Evolutionary conservation across 2,329 filamentous ascomycete species (phyloP).

Genomic region (Aphanocladium album): DNA sequence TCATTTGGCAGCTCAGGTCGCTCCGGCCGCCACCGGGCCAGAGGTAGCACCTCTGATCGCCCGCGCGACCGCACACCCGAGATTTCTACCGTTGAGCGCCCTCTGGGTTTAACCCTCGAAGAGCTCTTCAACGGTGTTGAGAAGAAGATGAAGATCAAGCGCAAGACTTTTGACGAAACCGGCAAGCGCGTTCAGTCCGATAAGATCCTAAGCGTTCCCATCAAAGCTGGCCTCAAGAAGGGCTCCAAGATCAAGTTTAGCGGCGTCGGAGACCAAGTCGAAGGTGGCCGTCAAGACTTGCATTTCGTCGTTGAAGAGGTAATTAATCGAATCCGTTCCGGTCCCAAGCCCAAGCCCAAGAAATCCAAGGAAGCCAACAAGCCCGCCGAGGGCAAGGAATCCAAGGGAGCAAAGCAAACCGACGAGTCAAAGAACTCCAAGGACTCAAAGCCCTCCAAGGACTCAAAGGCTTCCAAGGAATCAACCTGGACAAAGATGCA

Average conservation of each 20-base stretch:
- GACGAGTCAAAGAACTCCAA: too few relatives aligned
- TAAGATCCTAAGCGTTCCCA: slow-evolving; percentile 86
- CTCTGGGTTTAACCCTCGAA: slow-evolving; percentile 75
- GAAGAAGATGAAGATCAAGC: slow-evolving; percentile 98
- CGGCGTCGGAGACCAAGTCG: slow-evolving; percentile 95
- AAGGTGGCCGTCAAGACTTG: slow-evolving; percentile 90
- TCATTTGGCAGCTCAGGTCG: slow-evolving; percentile 39
- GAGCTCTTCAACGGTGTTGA: slow-evolving; percentile 81
- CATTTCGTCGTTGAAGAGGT: slow-evolving; percentile 95
- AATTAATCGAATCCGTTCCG: slow-evolving; percentile 41
- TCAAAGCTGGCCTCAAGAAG: slow-evolving; percentile 93
- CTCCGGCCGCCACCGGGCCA: slow-evolving; percentile 27
- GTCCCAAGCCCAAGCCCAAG: too few relatives aligned
- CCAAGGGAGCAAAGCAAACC: too few relatives aligned
- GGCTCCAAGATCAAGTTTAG: slow-evolving; percentile 98
- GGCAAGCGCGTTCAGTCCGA: slow-evolving; percentile 85
- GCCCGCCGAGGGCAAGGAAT: too few relatives aligned
- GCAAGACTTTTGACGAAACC: slow-evolving; percentile 84
- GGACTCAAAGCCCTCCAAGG: too few relatives aligned
- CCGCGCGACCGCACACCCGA: slow-evolving; percentile 63
- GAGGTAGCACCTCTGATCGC: slow-evolving; percentile 9
- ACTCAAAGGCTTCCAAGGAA: too few relatives aligned
- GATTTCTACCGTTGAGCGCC: slow-evolving; percentile 84
- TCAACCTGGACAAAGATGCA: too few relatives aligned
- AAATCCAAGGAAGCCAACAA: too few relatives aligned